Base-by-base conservation (phyloP, 495 filamentous ascomycete species). In the Hyphodiscus hymeniophilus region DNA sequence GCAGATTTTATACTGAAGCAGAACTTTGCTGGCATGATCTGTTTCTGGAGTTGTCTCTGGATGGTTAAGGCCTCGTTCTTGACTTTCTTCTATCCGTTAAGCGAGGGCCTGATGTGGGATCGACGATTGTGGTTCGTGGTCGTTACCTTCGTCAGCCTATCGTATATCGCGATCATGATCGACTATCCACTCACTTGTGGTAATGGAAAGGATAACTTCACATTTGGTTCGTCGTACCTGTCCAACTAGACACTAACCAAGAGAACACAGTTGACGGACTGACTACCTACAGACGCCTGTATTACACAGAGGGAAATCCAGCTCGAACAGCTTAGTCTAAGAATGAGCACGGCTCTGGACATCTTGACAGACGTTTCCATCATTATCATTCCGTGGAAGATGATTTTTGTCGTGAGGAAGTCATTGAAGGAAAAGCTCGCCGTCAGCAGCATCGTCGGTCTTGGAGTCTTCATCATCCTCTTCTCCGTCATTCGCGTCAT, bases 151-250 rank as follows among this genome's bases (percentile, higher is more conserved):
- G 42, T 26, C 5, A 15, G 31, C n/a, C 23, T 44, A 13, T 22
- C 31, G 16, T 59, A 56, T 36, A 45, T 42, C 18, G 56, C 53
- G 3, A 46, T 30, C 21, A 32, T 59, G 13, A 45, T 59, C 38
- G 54, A 41, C 11, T 56, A 52, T 39, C 56, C 56, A n/a, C 18
- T 59, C 16, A 28, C 48, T n/a, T 59, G 53, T 33, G 47, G 51
- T 18, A 41, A 50, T 33, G 30, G 7, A n/a, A n/a, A 7, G n/a
- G n/a, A 33, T n/a, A 33, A 33, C 7, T 56, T 56, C 38, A 42
- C 38, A 12, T 11, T 50, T 21, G 56, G 56, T 40, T 7, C 21
- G 42, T 45, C 2, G 11, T 33, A 7, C 15, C 2, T 41, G 15
- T 23, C 15, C 17, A 18, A 12, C 15, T 23, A 12, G 21, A 12